A percentile compares a stretch with the other conserved stretches of the same genome.
phyloP scores from a whole-genome alignment of 176 grass and related monocot species.

The Rhipidocladum racemiflorum region DNA sequence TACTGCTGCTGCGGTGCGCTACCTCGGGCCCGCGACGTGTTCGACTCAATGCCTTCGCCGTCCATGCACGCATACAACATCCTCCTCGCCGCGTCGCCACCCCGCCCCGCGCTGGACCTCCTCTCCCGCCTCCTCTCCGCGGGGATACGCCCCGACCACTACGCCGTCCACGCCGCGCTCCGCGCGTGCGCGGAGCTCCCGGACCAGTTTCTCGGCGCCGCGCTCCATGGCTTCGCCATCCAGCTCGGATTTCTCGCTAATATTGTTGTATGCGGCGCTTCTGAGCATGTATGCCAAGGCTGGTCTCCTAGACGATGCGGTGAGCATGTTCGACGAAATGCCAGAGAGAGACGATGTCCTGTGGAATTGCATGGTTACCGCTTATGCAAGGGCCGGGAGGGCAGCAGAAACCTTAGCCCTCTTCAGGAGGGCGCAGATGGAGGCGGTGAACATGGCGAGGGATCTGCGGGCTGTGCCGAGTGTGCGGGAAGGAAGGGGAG shows the following conservation, averaged over 20 bases:
- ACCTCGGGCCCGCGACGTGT: constrained; percentile 24
- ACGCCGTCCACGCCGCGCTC: constrained; percentile 44
- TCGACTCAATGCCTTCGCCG: constrained; percentile 34
- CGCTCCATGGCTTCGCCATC: constrained; percentile 36
- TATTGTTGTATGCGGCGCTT: constrained; percentile 37
- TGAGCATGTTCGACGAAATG: constrained; percentile 40
- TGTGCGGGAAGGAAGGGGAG: constrained; percentile 48
- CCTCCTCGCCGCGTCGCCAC: constrained; percentile 40
- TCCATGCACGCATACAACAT: constrained; percentile 56
- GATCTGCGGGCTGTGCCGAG: constrained; percentile 42
- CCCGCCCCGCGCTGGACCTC: constrained; percentile 18
- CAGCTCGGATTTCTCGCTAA: constrained; percentile 25
- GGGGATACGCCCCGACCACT: constrained; percentile 41
- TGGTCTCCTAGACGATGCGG: constrained; percentile 32
- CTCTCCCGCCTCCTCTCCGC: constrained; percentile 21
- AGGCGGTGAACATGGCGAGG: neutral
- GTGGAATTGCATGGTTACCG: constrained; percentile 55
- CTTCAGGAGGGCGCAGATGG: constrained; percentile 42
- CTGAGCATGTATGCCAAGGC: constrained; percentile 45
- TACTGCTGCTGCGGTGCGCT: constrained; percentile 28
- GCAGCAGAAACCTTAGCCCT: constrained; percentile 2
- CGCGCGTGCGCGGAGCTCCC: constrained; percentile 31
- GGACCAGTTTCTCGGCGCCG: constrained; percentile 20
- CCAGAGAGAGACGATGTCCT: constrained; percentile 34
- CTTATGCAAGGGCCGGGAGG: constrained; percentile 38